Evolutionary conservation across 768 basidiomycete genomes (phyloP), one percentile per base, ranked within the genome.

Genomic region (Tricholoma sp.): DNA sequence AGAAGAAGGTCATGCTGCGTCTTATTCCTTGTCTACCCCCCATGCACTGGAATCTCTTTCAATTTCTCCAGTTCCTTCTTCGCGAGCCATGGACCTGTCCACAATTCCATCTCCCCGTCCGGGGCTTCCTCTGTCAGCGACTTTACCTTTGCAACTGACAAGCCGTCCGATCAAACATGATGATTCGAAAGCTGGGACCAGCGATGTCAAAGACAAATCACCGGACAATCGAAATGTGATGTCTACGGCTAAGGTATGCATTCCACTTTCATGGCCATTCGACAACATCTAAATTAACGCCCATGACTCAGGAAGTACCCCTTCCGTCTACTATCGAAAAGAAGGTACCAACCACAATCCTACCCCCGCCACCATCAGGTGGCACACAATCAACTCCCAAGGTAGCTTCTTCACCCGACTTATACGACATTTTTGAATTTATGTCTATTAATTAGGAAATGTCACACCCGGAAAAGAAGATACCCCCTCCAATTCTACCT

Each of bases 1-100:
- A 55, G 81, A 84, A 45, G 80, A 78, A 13, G 63, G 47, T n/a
- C 7, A 24, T 32, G n/a, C 4, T 32, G 8, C 47, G 3, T 32
- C 47, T 32, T 7, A 49, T 49, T 9, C 47, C 8, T 32, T 49
- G n/a, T 32, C 47, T 31, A 49, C 17, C 29, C 10, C 29, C 29
- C 28, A 49, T 17, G 31, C 29, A 17, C 47, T 32, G 32, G 47
- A 32, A 49, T n/a, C 47, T n/a, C 29, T 11, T 32, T 49, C 47
- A 12, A 49, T 49, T 13, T 32, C 47, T n/a, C 29, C 47, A n/a
- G 47, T 13, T 13, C 24, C 47, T 48, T 29, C 31, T 24, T 17
- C 6, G 10, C 47, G 47, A 17, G 29, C 31, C n/a, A 7, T 17
- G 12, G 47, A 49, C 47, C n/a, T 32, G 6, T 13, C 47, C 8